phyloP scores from a whole-genome alignment of 2,329 filamentous ascomycete genomes.

The Neonectria coccinea region DNA sequence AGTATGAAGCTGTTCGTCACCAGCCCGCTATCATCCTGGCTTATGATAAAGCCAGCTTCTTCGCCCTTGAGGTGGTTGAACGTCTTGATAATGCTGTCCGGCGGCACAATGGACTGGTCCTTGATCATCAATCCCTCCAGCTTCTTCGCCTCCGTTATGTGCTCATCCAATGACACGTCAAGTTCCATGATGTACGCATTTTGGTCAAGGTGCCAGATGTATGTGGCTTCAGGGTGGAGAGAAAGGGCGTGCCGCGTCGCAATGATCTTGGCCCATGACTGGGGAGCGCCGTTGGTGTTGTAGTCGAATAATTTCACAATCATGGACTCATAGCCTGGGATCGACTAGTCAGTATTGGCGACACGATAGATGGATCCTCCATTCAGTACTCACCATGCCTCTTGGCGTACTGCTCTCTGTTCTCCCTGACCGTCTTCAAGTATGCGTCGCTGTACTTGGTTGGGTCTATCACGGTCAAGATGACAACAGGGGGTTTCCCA shows the following conservation, averaged over 20 bases:
- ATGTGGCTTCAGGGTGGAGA: slow-evolving; percentile 79
- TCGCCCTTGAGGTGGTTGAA: slow-evolving; percentile 83
- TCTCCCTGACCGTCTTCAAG: slow-evolving; percentile 79
- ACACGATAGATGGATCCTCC: not conserved
- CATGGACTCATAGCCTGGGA: slow-evolving; percentile 86
- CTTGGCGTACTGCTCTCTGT: slow-evolving; percentile 85
- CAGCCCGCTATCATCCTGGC: slow-evolving; percentile 86
- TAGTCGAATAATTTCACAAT: slow-evolving; percentile 84
- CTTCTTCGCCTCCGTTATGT: slow-evolving; percentile 74
- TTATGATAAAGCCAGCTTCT: slow-evolving; percentile 83
- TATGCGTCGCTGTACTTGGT: slow-evolving; percentile 73
- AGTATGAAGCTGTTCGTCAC: slow-evolving; percentile 83
- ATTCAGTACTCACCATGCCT: slow-evolving; percentile 76
- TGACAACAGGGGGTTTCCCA: slow-evolving; percentile 74
- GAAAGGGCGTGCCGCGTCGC: slow-evolving; percentile 91
- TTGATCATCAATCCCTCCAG: slow-evolving; percentile 86
- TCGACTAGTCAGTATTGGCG: slow-evolving; percentile 20
- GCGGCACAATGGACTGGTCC: slow-evolving; percentile 88
- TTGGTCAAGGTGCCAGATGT: slow-evolving; percentile 88
- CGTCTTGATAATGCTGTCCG: slow-evolving; percentile 96
- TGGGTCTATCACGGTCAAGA: slow-evolving; percentile 87
- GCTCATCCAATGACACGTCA: slow-evolving; percentile 72
- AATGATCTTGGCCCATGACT: slow-evolving; percentile 82
- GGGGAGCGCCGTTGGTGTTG: slow-evolving; percentile 69
- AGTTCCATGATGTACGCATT: slow-evolving; percentile 92